phyloP scores from a whole-genome alignment of 345 rosid species.

The Viola odorata region DNA sequence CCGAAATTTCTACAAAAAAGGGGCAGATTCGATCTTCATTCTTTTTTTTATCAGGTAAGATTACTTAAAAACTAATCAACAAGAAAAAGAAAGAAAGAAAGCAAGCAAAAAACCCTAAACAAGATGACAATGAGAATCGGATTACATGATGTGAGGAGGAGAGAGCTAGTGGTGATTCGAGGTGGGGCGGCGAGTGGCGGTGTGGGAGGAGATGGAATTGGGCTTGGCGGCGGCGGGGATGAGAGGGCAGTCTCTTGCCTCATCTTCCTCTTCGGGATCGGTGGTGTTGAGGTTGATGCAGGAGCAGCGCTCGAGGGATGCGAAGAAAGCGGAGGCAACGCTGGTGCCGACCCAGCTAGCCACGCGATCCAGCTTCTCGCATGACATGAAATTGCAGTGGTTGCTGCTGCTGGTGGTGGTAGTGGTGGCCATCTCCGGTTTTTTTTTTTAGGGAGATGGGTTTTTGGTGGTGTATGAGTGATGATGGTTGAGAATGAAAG shows the following conservation, averaged over 20 bases:
- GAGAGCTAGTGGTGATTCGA: constrained; percentile 3
- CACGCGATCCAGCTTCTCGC: constrained; percentile 54
- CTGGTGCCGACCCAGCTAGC: constrained; percentile 59
- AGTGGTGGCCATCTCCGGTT: constrained; percentile 7
- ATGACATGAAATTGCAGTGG: constrained; percentile 43
- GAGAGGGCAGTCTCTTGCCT: constrained; percentile 49
- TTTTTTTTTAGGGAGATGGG: background rate
- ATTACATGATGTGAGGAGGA: no score
- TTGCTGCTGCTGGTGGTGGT: constrained; percentile 5
- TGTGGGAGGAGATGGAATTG: constrained; percentile 17
- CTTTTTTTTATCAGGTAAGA: no score
- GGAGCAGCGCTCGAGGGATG: constrained; percentile 62
- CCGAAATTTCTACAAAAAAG: no score
- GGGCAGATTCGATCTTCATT: no score
- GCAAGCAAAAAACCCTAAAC: background rate
- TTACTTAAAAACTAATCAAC: no score
- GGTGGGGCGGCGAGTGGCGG: constrained; percentile 12
- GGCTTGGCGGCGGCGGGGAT: constrained; percentile 19
- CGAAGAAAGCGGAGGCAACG: constrained; percentile 63
- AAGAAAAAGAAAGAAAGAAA: no score
- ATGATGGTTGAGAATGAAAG: background rate
- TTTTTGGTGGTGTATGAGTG: background rate
- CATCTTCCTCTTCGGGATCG: constrained; percentile 51
- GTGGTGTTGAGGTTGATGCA: constrained; percentile 63
- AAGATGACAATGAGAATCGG: background rate